phyloP scores from a whole-genome alignment of 768 basidiomycete species.

The Russula vinacea region DNA sequence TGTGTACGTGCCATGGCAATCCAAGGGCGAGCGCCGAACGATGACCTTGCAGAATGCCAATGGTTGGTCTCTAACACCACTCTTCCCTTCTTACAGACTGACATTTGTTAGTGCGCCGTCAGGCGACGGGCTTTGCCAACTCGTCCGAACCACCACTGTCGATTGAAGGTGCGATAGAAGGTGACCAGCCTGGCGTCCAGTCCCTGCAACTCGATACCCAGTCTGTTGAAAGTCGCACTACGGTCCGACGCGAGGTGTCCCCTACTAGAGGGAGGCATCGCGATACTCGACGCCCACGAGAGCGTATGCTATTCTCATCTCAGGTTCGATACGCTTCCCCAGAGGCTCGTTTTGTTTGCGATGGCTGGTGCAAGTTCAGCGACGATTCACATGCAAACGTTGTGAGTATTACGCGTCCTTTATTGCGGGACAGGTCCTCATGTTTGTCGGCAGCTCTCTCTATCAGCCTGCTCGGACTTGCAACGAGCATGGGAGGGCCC shows the following conservation, averaged over 20 bases:
- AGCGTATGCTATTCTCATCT: not conserved
- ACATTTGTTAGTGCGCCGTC: conserved; percentile 19
- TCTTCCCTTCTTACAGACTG: not conserved
- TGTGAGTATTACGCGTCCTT: conserved; percentile 6
- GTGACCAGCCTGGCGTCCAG: no score
- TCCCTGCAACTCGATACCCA: not conserved
- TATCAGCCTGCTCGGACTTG: conserved; percentile 32
- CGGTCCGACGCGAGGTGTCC: not conserved
- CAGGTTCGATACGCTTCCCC: conserved; percentile 29
- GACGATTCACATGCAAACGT: conserved; percentile 13
- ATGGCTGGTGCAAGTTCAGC: conserved; percentile 29
- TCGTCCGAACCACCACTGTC: not conserved
- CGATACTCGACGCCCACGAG: no score
- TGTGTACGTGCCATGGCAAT: conserved; percentile 32
- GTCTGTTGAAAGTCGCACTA: not conserved
- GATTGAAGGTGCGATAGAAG: not conserved
- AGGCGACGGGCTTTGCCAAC: not conserved
- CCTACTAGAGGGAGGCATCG: not conserved
- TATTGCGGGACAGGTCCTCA: not conserved
- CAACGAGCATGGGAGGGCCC: conserved; percentile 32
- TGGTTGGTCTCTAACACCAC: conserved; percentile 11
- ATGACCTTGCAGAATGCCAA: conserved; percentile 26
- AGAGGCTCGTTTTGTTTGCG: conserved; percentile 21
- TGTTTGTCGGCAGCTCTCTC: conserved; percentile 17
- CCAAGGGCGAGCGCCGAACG: conserved; percentile 30